Evolutionary conservation across 2,329 filamentous ascomycete species (phyloP), one percentile per base, ranked within the genome.

Genomic region (Cytospora piceae): DNA sequence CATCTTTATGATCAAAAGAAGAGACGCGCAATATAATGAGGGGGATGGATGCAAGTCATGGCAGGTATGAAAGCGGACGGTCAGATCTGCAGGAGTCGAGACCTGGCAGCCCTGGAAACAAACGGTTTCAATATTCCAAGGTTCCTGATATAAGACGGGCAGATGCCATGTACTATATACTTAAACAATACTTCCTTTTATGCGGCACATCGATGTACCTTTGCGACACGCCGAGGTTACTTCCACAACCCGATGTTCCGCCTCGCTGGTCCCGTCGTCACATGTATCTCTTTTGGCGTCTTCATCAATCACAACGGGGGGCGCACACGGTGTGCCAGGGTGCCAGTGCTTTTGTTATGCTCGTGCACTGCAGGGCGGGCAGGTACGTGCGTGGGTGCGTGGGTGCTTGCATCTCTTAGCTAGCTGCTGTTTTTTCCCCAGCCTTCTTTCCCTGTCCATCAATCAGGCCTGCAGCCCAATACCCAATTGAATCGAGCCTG

Each of bases 371-470:
- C 31, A 32, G 4, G 31, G 32, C 32, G 37, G 37, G 37, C 37
- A 39, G 37, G 37, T 39, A 39, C 14, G 42, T 46, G 32, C 32
- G 24, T 31, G 27, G 4, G 32, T 31, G 37, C 14, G 11, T 59
- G n/a, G 17, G 24, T 34, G 29, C 42, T 11, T 27, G 24, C 22
- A 31, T 53, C 24, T 31, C 14, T 15, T 27, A 31, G 22, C 12
- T 29, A 8, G n/a, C 27, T 57, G 51, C 53, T n/a, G n/a, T n/a
- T n/a, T n/a, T 3, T 67, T 67, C 65, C 61, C 61, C 65, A 67
- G 61, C 65, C 61, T 67, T 67, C 65, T 67, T 34, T 64, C 57
- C 58, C 34, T 56, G 34, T 67, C 65, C 61, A 63, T 46, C 29
- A 11, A 53, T 54, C 39, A 39, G 24, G n/a, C 46, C n/a, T 49